Evolutionary conservation across 176 grass and related monocot genomes (phyloP).

Genomic region (Metroxylon sagu): DNA sequence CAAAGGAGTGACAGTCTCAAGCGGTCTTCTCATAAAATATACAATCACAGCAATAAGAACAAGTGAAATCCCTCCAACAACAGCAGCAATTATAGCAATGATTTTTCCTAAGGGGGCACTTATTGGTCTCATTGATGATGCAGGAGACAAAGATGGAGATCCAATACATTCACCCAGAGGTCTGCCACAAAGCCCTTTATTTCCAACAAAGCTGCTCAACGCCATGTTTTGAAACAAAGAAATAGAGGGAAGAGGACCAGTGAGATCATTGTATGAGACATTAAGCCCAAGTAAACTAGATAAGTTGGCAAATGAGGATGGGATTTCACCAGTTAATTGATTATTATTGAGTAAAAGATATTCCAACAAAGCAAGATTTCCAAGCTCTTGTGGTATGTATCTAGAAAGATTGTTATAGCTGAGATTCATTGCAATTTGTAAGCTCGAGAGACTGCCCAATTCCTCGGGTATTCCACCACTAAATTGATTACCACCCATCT

Average conservation of each 20-base stretch:
- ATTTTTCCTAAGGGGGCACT: slow-evolving; percentile 55
- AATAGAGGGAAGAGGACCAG: slow-evolving; percentile 54
- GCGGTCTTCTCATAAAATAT: slow-evolving; percentile 78
- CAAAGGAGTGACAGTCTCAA: slow-evolving; percentile 74
- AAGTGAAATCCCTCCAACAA: slow-evolving; percentile 85
- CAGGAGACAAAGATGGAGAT: slow-evolving; percentile 29
- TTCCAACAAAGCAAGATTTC: slow-evolving; percentile 72
- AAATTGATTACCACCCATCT: slow-evolving; percentile 88
- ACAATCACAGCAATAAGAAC: slow-evolving; percentile 82
- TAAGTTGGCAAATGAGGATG: slow-evolving; percentile 80
- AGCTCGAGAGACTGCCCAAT: slow-evolving; percentile 64
- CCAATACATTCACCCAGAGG: slow-evolving; percentile 61
- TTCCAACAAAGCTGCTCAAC: slow-evolving; percentile 68
- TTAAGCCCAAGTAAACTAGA: slow-evolving; percentile 86
- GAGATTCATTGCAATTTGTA: slow-evolving; percentile 98
- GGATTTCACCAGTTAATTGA: slow-evolving; percentile 77
- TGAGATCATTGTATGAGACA: slow-evolving; percentile 89
- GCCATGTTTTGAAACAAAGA: slow-evolving; percentile 75
- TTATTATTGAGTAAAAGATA: slow-evolving; percentile 86
- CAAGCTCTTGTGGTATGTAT: slow-evolving; percentile 79
- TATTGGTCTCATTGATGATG: slow-evolving; percentile 22
- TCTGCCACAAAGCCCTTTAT: slow-evolving; percentile 89
- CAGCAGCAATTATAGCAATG: slow-evolving; percentile 80
- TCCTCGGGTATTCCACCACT: slow-evolving; percentile 79
- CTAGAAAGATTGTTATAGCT: slow-evolving; percentile 78